These are phyloP conservation scores for Aspergillus phoenicis DNA, from an alignment of 2,329 filamentous ascomycete species.

Conservation along the genomic window DNA sequence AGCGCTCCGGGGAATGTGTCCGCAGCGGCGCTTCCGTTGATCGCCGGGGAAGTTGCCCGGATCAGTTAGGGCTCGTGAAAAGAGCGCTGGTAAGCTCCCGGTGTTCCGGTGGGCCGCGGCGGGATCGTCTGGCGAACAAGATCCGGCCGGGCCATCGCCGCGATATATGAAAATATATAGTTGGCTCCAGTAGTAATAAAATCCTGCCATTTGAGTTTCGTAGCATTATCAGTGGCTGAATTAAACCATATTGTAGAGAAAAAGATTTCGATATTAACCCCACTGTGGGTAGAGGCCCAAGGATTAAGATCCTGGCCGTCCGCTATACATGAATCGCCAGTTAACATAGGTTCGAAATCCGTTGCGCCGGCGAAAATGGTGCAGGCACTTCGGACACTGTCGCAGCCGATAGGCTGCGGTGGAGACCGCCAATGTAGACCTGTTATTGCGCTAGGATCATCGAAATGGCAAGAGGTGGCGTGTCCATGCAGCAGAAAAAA, in stretches of 20 bases:
- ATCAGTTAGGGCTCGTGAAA: neutral
- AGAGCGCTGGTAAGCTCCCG: neutral
- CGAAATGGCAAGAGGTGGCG: neutral
- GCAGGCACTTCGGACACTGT: neutral
- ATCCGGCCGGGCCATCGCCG: neutral
- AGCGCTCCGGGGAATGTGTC: neutral
- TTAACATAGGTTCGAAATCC: neutral
- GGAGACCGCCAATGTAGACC: neutral
- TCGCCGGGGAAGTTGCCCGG: neutral
- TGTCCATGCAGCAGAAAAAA: neutral
- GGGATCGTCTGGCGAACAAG: neutral
- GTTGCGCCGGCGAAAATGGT: neutral
- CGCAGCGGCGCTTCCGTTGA: neutral
- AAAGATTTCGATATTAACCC: neutral
- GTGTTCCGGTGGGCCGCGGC: neutral
- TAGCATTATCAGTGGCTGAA: neutral
- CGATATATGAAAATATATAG: neutral
- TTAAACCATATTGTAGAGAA: neutral
- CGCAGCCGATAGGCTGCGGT: neutral
- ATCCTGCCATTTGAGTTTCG: neutral
- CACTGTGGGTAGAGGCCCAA: neutral
- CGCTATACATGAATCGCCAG: neutral
- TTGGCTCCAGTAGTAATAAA: neutral
- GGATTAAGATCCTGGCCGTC: neutral
- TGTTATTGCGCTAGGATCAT: neutral